Percentiles rank a stretch among this genome's conserved stretches.
phyloP scores from a whole-genome alignment of 768 basidiomycete genomes.

The Serpula lacrymans region DNA sequence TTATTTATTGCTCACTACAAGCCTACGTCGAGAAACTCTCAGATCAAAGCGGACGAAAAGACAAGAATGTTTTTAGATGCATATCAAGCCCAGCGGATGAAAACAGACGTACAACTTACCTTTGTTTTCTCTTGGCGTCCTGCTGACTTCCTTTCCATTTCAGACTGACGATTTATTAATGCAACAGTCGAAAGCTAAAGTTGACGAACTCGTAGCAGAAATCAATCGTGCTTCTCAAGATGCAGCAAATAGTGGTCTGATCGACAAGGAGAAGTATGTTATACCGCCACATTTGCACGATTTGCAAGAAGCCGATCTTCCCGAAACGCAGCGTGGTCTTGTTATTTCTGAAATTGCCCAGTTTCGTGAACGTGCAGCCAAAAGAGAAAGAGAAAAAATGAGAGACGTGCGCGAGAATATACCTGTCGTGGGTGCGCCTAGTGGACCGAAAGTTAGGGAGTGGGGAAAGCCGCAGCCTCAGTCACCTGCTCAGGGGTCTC shows the following conservation, averaged over 20 bases:
- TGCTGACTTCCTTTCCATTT: constrained; percentile 2
- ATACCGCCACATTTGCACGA: constrained; percentile 97
- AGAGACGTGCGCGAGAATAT: constrained; percentile 67
- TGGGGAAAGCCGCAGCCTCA: constrained; percentile 62
- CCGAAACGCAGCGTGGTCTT: constrained; percentile 87
- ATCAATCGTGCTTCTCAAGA: constrained; percentile 74
- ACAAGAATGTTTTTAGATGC: constrained; percentile 85
- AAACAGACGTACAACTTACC: constrained; percentile 65
- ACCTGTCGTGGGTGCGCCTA: constrained; percentile 42
- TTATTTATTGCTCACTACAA: constrained; percentile 15
- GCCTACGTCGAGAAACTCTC: constrained; percentile 36
- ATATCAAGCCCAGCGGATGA: constrained; percentile 74
- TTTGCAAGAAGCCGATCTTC: constrained; percentile 93
- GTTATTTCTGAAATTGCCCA: constrained; percentile 96
- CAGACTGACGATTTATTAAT: constrained; percentile 71
- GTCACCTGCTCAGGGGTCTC: constrained; percentile 29
- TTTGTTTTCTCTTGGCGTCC: constrained; percentile 1
- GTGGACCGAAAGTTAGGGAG: constrained; percentile 73
- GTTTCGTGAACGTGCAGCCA: constrained; percentile 92
- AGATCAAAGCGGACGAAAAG: constrained; percentile 98
- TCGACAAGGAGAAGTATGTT: constrained; percentile 83
- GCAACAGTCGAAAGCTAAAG: constrained; percentile 59
- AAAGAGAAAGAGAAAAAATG: constrained; percentile 85
- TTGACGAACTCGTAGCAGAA: constrained; percentile 64
- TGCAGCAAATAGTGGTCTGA: constrained; percentile 67